phyloP scores from a whole-genome alignment of 371 early-diverging fungal species.

The Gilbertella persicaria region DNA sequence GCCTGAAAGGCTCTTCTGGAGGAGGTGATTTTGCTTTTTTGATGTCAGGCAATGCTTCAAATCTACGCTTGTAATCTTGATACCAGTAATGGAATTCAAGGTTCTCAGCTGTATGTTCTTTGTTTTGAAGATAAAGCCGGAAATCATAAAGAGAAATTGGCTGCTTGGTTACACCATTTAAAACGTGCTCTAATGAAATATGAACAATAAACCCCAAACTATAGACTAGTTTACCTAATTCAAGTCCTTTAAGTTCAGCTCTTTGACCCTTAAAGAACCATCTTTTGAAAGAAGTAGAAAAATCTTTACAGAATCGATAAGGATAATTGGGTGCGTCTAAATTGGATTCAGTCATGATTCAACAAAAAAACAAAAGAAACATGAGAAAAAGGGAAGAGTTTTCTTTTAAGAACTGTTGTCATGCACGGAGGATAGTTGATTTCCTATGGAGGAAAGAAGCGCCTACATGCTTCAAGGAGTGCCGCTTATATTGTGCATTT shows the following conservation, averaged over 20 bases:
- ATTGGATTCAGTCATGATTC: too few species aligned
- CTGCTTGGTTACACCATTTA: slow-evolving; percentile 18
- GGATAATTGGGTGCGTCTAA: not conserved
- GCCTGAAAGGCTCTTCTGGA: slow-evolving; percentile 7
- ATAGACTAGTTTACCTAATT: not conserved
- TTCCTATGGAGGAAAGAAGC: too few species aligned
- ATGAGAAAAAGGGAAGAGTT: too few species aligned
- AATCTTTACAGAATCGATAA: not conserved
- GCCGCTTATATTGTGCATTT: too few species aligned
- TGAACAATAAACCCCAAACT: not conserved
- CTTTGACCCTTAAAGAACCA: not conserved
- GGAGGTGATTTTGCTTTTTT: slow-evolving; percentile 13
- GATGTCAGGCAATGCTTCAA: slow-evolving; percentile 7
- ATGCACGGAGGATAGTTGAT: too few species aligned
- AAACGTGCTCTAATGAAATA: slow-evolving; percentile 16
- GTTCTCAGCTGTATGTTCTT: slow-evolving; percentile 27
- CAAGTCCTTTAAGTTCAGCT: not conserved
- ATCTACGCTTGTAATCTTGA: slow-evolving; percentile 16
- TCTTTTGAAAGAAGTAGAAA: not conserved
- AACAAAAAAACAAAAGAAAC: too few species aligned
- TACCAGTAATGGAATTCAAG: slow-evolving; percentile 29
- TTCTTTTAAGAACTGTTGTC: too few species aligned
- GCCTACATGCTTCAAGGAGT: too few species aligned
- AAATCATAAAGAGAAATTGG: slow-evolving; percentile 23
- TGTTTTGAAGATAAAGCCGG: slow-evolving; percentile 13